Conservation (phyloP, 2,329 filamentous ascomycete species). For the Cercospora zeina region DNA sequence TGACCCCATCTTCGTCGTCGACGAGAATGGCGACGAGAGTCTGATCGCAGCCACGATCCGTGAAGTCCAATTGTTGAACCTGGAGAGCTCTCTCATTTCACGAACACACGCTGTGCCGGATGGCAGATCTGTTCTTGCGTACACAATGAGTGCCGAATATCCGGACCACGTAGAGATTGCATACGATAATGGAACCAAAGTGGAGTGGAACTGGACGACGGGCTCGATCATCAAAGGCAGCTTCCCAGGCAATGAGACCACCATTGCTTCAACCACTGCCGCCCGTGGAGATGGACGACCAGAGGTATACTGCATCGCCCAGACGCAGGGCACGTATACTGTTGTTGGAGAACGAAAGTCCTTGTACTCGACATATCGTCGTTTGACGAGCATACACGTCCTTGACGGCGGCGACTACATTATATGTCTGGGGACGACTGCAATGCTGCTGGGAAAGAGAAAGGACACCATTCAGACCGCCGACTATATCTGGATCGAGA, state of each 20-base stretch:
- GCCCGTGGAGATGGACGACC: constrained; percentile 16
- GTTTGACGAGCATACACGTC: constrained; percentile 45
- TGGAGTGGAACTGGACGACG: constrained; percentile 57
- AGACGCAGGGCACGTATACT: constrained; percentile 28
- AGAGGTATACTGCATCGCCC: constrained; percentile 27
- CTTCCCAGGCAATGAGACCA: constrained; percentile 26
- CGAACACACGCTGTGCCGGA: constrained; percentile 65
- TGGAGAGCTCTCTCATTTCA: constrained; percentile 75
- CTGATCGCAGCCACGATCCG: constrained; percentile 37
- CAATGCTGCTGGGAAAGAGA: constrained; percentile 62
- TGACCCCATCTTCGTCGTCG: constrained; percentile 59
- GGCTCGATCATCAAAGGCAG: constrained; percentile 22
- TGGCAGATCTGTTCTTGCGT: constrained; percentile 52
- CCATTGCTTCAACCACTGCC: constrained; percentile 25
- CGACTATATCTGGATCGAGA: constrained; percentile 56
- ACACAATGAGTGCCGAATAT: constrained; percentile 54
- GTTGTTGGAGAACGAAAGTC: constrained; percentile 43
- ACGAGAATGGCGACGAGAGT: constrained; percentile 41
- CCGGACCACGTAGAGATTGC: constrained; percentile 56
- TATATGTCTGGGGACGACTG: constrained; percentile 55
- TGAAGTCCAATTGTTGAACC: constrained; percentile 55
- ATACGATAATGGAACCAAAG: constrained; percentile 50
- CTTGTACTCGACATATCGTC: constrained; percentile 41
- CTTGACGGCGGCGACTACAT: constrained; percentile 60
- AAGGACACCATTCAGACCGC: constrained; percentile 36